Base-by-base conservation (phyloP, 768 basidiomycete genomes). In the Podaxis sp. region DNA sequence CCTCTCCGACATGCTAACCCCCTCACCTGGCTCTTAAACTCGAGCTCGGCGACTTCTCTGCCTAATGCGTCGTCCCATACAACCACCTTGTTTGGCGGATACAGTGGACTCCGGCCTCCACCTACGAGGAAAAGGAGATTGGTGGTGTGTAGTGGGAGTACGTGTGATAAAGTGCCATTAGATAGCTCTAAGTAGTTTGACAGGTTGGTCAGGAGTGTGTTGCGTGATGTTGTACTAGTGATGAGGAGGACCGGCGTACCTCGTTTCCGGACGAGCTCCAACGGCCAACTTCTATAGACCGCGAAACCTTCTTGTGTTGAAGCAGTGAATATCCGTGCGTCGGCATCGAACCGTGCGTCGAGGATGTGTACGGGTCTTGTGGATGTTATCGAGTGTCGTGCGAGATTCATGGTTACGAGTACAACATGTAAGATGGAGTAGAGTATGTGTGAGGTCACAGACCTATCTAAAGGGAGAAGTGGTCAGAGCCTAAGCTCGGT, bases 11-110 rank as follows among this genome's bases (percentile, higher is more conserved):
- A 92, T 3, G 87, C 87, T 51, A 94, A 72, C 0, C 91, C 91
- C 60, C 90, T 80, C 1, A 93, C 92, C 61, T 81, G 79, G 73
- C 94, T 93, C 67, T 90, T 81, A 69, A 96, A 95, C 74, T 95
- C 93, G 61, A 95, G 81, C 71, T 95, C 92, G 38, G 90, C 91
- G 52, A 93, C 89, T 70, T 94, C 90, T 62, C 77, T 76, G n/a
- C 84, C 84, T 3, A 82, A 74, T 2, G 80, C 82, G 73, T 93
- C 93, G 72, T 95, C 90, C 92, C 92, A 95, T 56, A 96, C 71
- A 64, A 95, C 80, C 57, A 95, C 90, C 76, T 96, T 95, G 75
- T 95, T 95, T 28, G 89, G 90, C 28, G 94, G 90, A 73, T 94
- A 95, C 9, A 89, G 82, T 32, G 93, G 93, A 71, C 90, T 93